phyloP scores from a whole-genome alignment of 2,329 filamentous ascomycete genomes.

The Malbranchea cinnamomea region DNA sequence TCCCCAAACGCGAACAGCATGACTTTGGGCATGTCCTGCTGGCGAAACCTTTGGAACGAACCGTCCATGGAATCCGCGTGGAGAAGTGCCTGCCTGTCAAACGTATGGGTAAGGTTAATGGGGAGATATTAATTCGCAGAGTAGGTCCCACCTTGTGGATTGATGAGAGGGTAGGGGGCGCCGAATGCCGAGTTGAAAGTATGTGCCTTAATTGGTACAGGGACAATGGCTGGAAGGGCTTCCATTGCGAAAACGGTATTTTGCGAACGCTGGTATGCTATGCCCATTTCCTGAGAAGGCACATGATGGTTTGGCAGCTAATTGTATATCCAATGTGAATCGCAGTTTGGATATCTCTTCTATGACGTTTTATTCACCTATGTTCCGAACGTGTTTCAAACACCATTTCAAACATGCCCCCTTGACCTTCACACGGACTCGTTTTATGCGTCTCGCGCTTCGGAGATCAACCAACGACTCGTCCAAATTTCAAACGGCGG shows the following conservation, averaged over 20 bases:
- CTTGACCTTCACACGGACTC: constrained; percentile 85
- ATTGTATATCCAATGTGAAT: background rate
- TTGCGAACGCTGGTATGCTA: constrained; percentile 55
- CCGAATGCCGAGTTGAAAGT: constrained; percentile 74
- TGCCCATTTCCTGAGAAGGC: background rate
- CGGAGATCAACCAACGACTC: constrained; percentile 76
- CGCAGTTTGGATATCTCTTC: constrained; percentile 65
- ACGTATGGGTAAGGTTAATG: constrained; percentile 7
- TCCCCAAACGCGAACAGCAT: constrained; percentile 76
- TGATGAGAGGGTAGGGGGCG: constrained; percentile 53
- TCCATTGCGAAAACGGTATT: constrained; percentile 83
- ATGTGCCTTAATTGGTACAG: constrained; percentile 89
- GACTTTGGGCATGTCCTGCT: constrained; percentile 80
- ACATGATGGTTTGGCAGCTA: background rate
- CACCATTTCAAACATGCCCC: constrained; percentile 83
- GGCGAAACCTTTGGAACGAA: constrained; percentile 58
- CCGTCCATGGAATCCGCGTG: constrained; percentile 62
- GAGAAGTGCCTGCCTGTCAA: constrained; percentile 36
- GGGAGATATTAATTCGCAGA: constrained; percentile 13
- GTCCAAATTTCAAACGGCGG: constrained; percentile 76
- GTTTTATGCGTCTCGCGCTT: constrained; percentile 74
- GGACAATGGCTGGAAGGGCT: constrained; percentile 77
- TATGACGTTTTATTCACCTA: constrained; percentile 87
- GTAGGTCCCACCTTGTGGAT: constrained; percentile 64
- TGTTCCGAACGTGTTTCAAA: constrained; percentile 94